These are phyloP conservation scores for Lyophyllum shimeji DNA, from an alignment of 768 basidiomycete species.

Conservation along the genomic window DNA sequence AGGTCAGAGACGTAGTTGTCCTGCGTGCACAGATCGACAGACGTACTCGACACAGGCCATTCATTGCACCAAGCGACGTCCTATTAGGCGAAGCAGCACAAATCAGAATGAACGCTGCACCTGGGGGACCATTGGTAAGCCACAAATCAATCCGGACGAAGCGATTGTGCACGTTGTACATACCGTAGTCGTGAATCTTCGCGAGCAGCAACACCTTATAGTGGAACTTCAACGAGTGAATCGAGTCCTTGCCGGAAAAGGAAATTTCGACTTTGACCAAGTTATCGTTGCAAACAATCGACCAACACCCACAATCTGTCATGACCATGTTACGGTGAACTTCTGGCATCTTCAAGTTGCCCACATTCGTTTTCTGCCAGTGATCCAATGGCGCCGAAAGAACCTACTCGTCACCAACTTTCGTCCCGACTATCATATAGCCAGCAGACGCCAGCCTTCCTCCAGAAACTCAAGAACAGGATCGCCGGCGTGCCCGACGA, in stretches of 20 bases:
- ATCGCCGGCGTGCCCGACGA: constrained; percentile 53
- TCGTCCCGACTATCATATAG: constrained; percentile 70
- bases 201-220: constrained; percentile 63
- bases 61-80: constrained; percentile 56
- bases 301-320: neutral
- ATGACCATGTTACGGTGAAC: neutral
- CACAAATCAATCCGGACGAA: neutral
- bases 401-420: constrained; percentile 70
- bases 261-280: neutral
- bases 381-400: constrained; percentile 48
- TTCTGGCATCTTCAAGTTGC: neutral
- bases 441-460: constrained; percentile 59
- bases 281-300: neutral
- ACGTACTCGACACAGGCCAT: constrained; percentile 15
- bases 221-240: no score
- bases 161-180: neutral
- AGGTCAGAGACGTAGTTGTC: neutral
- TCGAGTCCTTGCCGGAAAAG: neutral
- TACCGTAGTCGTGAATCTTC: constrained; percentile 52
- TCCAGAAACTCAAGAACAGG: constrained; percentile 63
- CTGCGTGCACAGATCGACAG: neutral
- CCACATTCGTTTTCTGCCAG: neutral
- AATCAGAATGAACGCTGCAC: constrained; percentile 27
- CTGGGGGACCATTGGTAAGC: neutral
- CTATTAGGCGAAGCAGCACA: constrained; percentile 62